phyloP scores from a whole-genome alignment of 352 stramenopile species.

The Globisporangium ultimum region DNA sequence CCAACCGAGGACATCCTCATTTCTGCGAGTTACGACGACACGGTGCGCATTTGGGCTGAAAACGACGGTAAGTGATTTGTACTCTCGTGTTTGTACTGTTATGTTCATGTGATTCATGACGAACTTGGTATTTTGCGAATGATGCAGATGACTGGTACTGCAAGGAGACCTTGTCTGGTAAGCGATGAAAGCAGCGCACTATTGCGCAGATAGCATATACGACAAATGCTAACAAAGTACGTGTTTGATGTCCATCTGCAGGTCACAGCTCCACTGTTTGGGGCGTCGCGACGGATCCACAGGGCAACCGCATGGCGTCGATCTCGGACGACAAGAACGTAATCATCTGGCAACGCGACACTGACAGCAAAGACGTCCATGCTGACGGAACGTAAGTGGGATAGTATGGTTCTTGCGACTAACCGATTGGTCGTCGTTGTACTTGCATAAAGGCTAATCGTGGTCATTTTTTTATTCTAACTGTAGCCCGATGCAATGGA shows the following conservation, averaged over 20 bases:
- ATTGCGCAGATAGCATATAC: too few relatives aligned
- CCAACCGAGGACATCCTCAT: constrained; percentile 82
- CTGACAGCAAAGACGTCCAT: constrained; percentile 43
- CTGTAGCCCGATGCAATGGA: constrained; percentile 73
- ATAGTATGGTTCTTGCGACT: background rate
- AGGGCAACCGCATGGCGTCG: constrained; percentile 80
- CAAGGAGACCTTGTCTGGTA: constrained; percentile 86
- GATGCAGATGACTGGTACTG: constrained; percentile 95
- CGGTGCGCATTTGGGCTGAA: constrained; percentile 93
- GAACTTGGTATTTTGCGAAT: background rate
- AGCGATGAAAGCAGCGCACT: background rate
- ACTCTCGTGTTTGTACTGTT: background rate
- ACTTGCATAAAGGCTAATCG: background rate
- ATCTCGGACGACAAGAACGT: constrained; percentile 91
- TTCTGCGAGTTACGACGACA: constrained; percentile 95
- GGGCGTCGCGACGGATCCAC: constrained; percentile 80
- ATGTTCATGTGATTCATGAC: background rate
- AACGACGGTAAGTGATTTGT: constrained; percentile 53
- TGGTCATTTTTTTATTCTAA: too few relatives aligned
- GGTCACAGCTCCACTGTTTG: constrained; percentile 95
- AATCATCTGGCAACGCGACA: constrained; percentile 91
- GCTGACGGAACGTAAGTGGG: constrained; percentile 40
- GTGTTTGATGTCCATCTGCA: constrained; percentile 5
- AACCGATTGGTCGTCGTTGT: background rate
- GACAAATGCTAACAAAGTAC: too few relatives aligned